Percentiles rank a stretch among this genome's conserved stretches.
phyloP scores from a whole-genome alignment of 495 filamentous ascomycete genomes.

The Lepraria neglecta region DNA sequence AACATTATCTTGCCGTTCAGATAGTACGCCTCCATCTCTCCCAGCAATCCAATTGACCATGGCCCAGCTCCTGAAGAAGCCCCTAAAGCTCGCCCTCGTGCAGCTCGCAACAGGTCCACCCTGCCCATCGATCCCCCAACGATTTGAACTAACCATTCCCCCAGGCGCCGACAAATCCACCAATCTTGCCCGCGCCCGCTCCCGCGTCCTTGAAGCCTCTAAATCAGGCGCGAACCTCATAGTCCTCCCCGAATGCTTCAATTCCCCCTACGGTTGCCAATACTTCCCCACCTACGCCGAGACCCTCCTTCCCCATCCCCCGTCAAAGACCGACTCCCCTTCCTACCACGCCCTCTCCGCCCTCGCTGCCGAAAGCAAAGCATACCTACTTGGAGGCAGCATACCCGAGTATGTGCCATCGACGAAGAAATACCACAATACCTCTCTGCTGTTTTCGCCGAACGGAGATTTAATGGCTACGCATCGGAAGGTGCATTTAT shows the following conservation, averaged over 20 bases:
- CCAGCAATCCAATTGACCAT: slow-evolving; percentile 30
- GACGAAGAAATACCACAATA: slow-evolving; percentile 83
- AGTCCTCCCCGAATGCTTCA: slow-evolving; percentile 81
- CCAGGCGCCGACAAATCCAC: slow-evolving; percentile 70
- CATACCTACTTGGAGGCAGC: slow-evolving; percentile 83
- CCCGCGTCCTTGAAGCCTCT: slow-evolving; percentile 78
- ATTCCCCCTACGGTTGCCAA: slow-evolving; percentile 88
- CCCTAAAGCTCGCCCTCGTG: slow-evolving; percentile 74
- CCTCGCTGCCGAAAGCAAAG: slow-evolving; percentile 66
- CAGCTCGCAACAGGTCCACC: slow-evolving; percentile 63
- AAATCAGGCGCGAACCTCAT: slow-evolving; percentile 59
- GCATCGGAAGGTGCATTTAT: slow-evolving; percentile 94
- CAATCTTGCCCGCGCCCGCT: slow-evolving; percentile 76
- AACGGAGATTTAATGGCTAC: slow-evolving; percentile 69
- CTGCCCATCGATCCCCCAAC: slow-evolving; percentile 5
- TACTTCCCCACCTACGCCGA: slow-evolving; percentile 93
- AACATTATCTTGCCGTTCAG: background rate
- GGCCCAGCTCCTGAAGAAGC: slow-evolving; percentile 57
- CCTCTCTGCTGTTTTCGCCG: slow-evolving; percentile 74
- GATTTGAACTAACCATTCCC: slow-evolving; percentile 7
- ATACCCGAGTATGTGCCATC: slow-evolving; percentile 70
- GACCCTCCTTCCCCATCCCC: slow-evolving; percentile 71
- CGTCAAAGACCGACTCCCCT: slow-evolving; percentile 60
- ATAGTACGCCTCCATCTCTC: too few relatives aligned
- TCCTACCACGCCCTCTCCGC: slow-evolving; percentile 76